These are phyloP conservation scores for Chaetomium tenue DNA, from an alignment of 495 filamentous ascomycete species.

Conservation along the genomic window DNA sequence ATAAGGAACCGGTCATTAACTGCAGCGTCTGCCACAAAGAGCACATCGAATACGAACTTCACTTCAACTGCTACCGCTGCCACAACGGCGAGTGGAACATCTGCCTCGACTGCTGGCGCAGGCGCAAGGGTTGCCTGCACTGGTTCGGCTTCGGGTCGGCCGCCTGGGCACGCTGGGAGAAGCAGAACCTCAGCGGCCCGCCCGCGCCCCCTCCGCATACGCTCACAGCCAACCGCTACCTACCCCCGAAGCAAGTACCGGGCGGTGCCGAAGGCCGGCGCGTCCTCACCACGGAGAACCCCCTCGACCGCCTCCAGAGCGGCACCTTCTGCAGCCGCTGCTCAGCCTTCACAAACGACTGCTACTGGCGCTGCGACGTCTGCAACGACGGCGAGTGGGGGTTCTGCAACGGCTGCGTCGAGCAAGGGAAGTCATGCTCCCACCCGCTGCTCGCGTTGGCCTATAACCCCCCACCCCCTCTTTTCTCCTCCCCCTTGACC, in stretches of 20 bases:
- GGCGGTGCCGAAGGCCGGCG: constrained; percentile 51
- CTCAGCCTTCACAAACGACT: constrained; percentile 65
- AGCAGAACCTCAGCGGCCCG: constrained; percentile 26
- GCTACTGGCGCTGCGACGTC: constrained; percentile 76
- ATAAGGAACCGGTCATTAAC: constrained; percentile 65
- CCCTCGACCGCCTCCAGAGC: constrained; percentile 62
- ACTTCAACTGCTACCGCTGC: constrained; percentile 73
- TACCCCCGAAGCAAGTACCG: constrained; percentile 48
- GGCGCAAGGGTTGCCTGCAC: constrained; percentile 68
- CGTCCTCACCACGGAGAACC: constrained; percentile 62
- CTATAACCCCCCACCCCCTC: constrained; percentile 31
- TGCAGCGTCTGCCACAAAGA: constrained; percentile 65
- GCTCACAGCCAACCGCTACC: constrained; percentile 64
- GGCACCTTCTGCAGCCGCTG: constrained; percentile 84
- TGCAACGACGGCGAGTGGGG: constrained; percentile 94
- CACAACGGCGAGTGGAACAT: constrained; percentile 68
- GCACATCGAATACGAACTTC: constrained; percentile 76
- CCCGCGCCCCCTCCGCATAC: constrained; percentile 59
- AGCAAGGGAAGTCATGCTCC: constrained; percentile 70
- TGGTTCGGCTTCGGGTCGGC: constrained; percentile 75
- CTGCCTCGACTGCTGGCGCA: constrained; percentile 74
- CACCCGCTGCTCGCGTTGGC: constrained; percentile 70
- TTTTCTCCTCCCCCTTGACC: constrained; percentile 6
- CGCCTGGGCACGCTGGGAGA: constrained; percentile 60
- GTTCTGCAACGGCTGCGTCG: constrained; percentile 80